Evolutionary conservation across 2,329 filamentous ascomycete species (phyloP), one percentile per base, ranked within the genome.

Genomic region (Fusarium zealandicum): DNA sequence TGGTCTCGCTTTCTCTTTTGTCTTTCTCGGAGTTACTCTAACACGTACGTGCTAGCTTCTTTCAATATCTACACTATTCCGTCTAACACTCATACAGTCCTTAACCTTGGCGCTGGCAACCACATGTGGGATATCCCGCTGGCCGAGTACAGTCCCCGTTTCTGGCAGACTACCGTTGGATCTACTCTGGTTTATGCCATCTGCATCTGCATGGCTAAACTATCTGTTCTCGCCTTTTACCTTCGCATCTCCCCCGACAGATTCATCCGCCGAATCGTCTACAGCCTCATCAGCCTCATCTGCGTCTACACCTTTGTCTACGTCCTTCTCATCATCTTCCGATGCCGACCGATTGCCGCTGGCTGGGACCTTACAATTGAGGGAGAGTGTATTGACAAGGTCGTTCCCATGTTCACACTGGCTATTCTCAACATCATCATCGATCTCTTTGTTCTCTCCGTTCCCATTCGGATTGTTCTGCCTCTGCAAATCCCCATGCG

Each of bases 161-260:
- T 70, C 37, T 63, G 66, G 57, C 67, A 70, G 64, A 64, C 63
- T 0, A 73, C 69, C 0, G 56, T 76, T 6, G 74, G 70, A 5
- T 72, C 77, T 2, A 72, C 78, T 28, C 59, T 77, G 33, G 70
- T 75, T 17, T 80, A 80, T 57, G 78, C 77, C 22, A 54, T 69
- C 10, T 72, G 72, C 14, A 53, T 80, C 8, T 69, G 69, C 12
- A 66, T 69, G 14, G 72, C 79, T 42, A 80, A 81, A 57, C 66
- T 72, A 0, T 80, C 77, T 0, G 77, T 80, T 25, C 65, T 80
- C 1, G 72, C 72, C 53, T 78, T 78, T 51, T 80, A 80, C 41
- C 70, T 80, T 11, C 71, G 78, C 22, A 77, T 81, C 37, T 69
- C 61, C 0, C 66, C 66, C 4, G 56, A 65, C 10, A 50, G 51